Evolutionary conservation across 257 asterid species (phyloP).

Genomic region (Fraxinus excelsior): DNA sequence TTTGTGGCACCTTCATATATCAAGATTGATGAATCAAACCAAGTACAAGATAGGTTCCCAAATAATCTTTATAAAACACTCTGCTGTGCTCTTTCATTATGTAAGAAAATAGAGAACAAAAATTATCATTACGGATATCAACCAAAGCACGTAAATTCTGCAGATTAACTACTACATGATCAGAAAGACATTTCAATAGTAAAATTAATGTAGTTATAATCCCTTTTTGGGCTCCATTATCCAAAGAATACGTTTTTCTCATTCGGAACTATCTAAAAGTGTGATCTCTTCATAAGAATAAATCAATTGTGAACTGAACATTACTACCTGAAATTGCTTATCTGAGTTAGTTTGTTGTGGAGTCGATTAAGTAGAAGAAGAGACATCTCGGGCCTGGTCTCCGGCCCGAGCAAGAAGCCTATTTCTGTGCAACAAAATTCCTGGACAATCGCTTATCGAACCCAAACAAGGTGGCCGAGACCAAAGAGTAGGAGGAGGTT

Average conservation of each 20-base stretch:
- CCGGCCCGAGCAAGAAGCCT: conserved; percentile 72
- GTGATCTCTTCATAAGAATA: conserved; percentile 1
- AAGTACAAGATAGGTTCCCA: not conserved
- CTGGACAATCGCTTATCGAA: conserved; percentile 28
- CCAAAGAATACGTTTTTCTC: too few relatives aligned
- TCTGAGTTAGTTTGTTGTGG: conserved; percentile 38
- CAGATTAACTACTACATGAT: not conserved
- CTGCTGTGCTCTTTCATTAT: too few relatives aligned
- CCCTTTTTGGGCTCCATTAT: too few relatives aligned
- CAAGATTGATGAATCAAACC: not conserved
- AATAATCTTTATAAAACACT: too few relatives aligned
- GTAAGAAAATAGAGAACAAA: too few relatives aligned
- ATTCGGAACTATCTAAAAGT: not conserved
- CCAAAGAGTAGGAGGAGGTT: conserved; percentile 25
- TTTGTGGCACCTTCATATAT: not conserved
- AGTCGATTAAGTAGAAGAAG: conserved; percentile 49
- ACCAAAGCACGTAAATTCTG: not conserved
- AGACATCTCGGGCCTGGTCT: conserved; percentile 51
- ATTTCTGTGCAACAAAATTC: conserved; percentile 40
- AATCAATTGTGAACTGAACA: not conserved
- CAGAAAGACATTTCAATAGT: not conserved
- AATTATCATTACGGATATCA: not conserved
- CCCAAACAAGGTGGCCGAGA: conserved; percentile 32
- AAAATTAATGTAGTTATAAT: not conserved
- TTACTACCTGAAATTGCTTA: conserved; percentile 48